phyloP scores from a whole-genome alignment of 257 asterid species.

The Rubia yunnanensis region DNA sequence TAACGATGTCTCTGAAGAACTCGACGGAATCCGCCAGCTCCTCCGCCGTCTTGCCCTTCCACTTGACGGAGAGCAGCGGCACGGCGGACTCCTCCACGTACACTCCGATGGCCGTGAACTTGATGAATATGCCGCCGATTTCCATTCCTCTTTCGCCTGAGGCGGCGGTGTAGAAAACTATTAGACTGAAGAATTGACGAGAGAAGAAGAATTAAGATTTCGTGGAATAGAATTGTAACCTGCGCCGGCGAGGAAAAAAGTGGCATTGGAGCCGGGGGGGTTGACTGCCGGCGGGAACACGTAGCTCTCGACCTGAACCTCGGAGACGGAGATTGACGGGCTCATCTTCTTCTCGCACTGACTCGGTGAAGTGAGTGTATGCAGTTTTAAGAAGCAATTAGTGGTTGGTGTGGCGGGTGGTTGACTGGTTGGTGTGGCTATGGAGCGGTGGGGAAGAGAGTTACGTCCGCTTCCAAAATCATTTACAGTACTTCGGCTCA shows the following conservation, averaged over 20 bases:
- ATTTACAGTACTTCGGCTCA: too few species aligned
- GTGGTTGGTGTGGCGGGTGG: background rate
- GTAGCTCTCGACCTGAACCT: slow-evolving; percentile 41
- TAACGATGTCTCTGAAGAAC: slow-evolving; percentile 55
- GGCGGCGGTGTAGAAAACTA: background rate
- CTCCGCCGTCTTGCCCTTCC: slow-evolving; percentile 65
- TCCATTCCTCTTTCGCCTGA: slow-evolving; percentile 72
- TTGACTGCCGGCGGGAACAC: slow-evolving; percentile 51
- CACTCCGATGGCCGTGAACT: slow-evolving; percentile 76
- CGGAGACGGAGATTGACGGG: slow-evolving; percentile 23
- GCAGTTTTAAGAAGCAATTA: background rate
- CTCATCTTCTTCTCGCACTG: slow-evolving; percentile 13
- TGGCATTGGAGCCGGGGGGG: slow-evolving; percentile 49
- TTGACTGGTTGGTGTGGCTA: background rate
- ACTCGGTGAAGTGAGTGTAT: background rate
- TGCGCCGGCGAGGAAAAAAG: slow-evolving; percentile 83
- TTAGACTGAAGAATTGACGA: background rate
- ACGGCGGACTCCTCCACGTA: slow-evolving; percentile 57
- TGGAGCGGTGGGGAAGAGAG: background rate
- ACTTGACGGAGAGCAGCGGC: slow-evolving; percentile 51
- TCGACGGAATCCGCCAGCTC: slow-evolving; percentile 56
- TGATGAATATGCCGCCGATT: slow-evolving; percentile 56
- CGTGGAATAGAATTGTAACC: slow-evolving; percentile 24
- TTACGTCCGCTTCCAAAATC: too few species aligned
- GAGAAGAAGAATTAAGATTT: background rate